Conservation (phyloP, 2,329 filamentous ascomycete species). For the Trichophyton equinum region DNA sequence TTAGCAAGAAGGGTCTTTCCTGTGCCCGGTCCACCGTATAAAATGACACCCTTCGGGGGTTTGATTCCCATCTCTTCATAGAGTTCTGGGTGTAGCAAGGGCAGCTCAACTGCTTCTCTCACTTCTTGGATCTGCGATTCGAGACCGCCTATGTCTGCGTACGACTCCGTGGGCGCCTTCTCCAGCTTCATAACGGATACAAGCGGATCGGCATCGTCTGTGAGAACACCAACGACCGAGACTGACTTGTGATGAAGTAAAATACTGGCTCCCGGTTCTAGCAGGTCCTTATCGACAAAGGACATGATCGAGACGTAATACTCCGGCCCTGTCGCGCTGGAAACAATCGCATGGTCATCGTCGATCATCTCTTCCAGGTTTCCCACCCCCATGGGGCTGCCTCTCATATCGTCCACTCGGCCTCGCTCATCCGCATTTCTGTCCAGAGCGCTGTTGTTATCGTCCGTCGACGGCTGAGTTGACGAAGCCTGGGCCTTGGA, state of each 20-base stretch:
- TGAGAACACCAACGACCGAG: constrained; percentile 92
- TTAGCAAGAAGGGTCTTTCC: constrained; percentile 94
- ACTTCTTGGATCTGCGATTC: constrained; percentile 96
- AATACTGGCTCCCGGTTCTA: constrained; percentile 92
- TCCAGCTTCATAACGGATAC: constrained; percentile 99
- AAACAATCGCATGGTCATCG: constrained; percentile 97
- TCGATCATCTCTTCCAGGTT: constrained; percentile 98
- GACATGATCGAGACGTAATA: constrained; percentile 99
- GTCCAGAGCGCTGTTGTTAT: constrained; percentile 66
- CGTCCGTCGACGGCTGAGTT: constrained; percentile 44
- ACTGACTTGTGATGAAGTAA: constrained; percentile 95
- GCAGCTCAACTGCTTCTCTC: constrained; percentile 89
- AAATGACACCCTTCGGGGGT: constrained; percentile 96
- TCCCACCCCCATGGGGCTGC: constrained; percentile 95
- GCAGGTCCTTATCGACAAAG: constrained; percentile 95
- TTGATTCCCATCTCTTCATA: constrained; percentile 99
- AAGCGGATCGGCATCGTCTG: constrained; percentile 86
- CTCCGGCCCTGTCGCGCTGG: constrained; percentile 90
- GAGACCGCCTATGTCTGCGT: constrained; percentile 94
- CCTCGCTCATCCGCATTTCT: constrained; percentile 88
- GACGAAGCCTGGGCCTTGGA: constrained; percentile 60
- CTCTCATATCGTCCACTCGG: constrained; percentile 94
- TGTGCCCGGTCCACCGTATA: constrained; percentile 93
- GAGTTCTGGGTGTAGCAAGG: constrained; percentile 84
- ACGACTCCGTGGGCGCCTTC: constrained; percentile 95